Percentiles rank a stretch among this genome's conserved stretches.
Evolutionary conservation across 2,329 filamentous ascomycete species (phyloP).

Genomic region (Elsinoe australis): DNA sequence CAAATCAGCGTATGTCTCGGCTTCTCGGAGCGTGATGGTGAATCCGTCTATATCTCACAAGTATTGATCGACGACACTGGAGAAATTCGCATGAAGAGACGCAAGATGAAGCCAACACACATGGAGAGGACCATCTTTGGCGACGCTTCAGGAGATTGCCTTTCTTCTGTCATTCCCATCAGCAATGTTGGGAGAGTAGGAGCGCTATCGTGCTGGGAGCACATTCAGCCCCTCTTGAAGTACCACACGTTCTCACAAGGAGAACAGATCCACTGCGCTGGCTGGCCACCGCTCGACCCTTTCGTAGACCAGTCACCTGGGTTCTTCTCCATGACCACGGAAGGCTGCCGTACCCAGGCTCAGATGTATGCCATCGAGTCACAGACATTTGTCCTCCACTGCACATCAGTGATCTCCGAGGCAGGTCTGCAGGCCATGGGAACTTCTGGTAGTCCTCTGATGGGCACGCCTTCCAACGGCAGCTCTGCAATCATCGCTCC

Average conservation of each 20-base stretch:
- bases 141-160: conserved; percentile 30
- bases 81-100: conserved; percentile 31
- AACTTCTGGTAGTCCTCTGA: conserved; percentile 36
- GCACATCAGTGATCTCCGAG: conserved; percentile 41
- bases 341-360: conserved; percentile 40
- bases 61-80: conserved; percentile 32
- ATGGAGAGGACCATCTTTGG: conserved; percentile 40
- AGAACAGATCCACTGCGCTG: conserved; percentile 36
- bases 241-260: conserved; percentile 34
- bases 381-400: conserved; percentile 48
- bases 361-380: conserved; percentile 53
- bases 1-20: conserved; percentile 34
- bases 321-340: conserved; percentile 33
- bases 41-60: conserved; percentile 37
- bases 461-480: conserved; percentile 38
- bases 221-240: conserved; percentile 37
- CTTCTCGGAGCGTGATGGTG: conserved; percentile 34
- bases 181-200: conserved; percentile 34
- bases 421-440: conserved; percentile 39
- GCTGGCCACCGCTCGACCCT: conserved; percentile 35
- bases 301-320: conserved; percentile 26
- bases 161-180: conserved; percentile 21
- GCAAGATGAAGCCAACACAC: conserved; percentile 40
- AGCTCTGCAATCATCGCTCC: conserved; percentile 47
- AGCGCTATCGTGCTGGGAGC: conserved; percentile 36